Evolutionary conservation across 176 grass and related monocot species (phyloP), one percentile per base, ranked within the genome.

Genomic region (Oryza glumipatula): DNA sequence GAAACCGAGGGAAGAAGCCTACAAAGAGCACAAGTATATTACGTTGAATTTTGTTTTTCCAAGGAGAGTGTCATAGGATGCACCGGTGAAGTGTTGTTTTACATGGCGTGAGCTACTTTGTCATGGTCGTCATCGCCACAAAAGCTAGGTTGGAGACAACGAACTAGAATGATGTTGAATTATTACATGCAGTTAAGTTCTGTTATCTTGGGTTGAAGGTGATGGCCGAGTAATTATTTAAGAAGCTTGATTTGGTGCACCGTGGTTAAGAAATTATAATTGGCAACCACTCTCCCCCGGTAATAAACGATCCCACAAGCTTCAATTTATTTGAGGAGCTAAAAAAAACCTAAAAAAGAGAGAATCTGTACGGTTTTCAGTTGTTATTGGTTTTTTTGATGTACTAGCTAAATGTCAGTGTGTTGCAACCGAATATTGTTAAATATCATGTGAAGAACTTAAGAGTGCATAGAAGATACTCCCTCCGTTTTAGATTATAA

Each of bases 1-100:
- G 86, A 88, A 86, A 88, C 16, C 77, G 69, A 83, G 15, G 85
- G 68, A 61, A 82, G 58, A 48, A 83, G 54, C 61, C 38, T 36
- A 56, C 70, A 41, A 80, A 26, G 41, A 9, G 15, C 14, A 24
- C 7, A 43, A 69, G 79, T 64, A 63, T 30, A 73, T 39, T 26
- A 2, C 76, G 30, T 64, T 65, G 64, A 51, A 51, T 28, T 60
- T 9, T 39, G 7, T n/a, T 32, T 23, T 76, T 43, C 46, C 83
- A 78, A 73, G 11, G 84, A 86, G 86, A 24, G 58, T 41, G 65
- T 73, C 88, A 45, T 90, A 7, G 88, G 79, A 86, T 47, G 4
- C 67, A 73, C 67, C 88, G 39, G 88, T n/a, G 22, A 19, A 26
- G 35, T 7, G 46, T 82, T 73, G 79, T 86, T 78, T 68, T 39